Conservation (phyloP, 352 stramenopile genomes). For the Phytophthora constricta region DNA sequence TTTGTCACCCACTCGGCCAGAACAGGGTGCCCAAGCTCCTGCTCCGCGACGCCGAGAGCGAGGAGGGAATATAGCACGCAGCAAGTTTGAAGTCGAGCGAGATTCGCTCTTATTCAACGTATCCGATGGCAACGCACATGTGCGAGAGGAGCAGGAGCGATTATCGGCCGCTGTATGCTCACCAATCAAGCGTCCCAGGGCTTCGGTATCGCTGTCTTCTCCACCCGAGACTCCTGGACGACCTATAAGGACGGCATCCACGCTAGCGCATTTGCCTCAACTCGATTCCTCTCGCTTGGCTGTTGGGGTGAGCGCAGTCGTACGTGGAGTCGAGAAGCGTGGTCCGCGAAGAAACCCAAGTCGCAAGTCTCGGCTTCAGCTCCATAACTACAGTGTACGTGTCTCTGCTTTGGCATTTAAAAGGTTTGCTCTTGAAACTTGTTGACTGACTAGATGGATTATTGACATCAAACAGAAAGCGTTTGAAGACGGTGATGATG, state of each 20-base stretch:
- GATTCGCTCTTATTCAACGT: slow-evolving; percentile 42
- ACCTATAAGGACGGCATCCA: slow-evolving; percentile 40
- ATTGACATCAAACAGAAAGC: slow-evolving; percentile 20
- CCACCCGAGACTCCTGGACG: slow-evolving; percentile 25
- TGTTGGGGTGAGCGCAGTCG: slow-evolving; percentile 59
- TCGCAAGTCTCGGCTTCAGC: slow-evolving; percentile 55
- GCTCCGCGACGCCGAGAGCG: slow-evolving; percentile 7
- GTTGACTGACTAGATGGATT: not conserved
- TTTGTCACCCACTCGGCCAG: slow-evolving; percentile 29
- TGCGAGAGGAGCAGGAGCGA: slow-evolving; percentile 31
- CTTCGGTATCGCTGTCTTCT: slow-evolving; percentile 2
- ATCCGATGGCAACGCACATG: slow-evolving; percentile 41
- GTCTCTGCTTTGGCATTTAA: slow-evolving; percentile 1
- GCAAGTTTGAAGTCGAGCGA: slow-evolving; percentile 56
- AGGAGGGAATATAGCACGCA: slow-evolving; percentile 19
- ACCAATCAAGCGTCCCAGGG: slow-evolving; percentile 35
- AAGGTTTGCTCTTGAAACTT: too few species aligned
- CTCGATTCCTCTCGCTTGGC: slow-evolving; percentile 61
- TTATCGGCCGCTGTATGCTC: slow-evolving; percentile 40
- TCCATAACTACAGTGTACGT: slow-evolving; percentile 72
- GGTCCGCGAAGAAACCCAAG: slow-evolving; percentile 55
- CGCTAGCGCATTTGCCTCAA: slow-evolving; percentile 46
- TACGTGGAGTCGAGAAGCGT: slow-evolving; percentile 58
- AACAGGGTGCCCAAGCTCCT: slow-evolving; percentile 7
- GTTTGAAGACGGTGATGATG: slow-evolving; percentile 16